Percentiles rank a stretch among this genome's conserved stretches.
Evolutionary conservation across 179 eudicot genomes (phyloP).

Genomic region (Pouteria campechiana): DNA sequence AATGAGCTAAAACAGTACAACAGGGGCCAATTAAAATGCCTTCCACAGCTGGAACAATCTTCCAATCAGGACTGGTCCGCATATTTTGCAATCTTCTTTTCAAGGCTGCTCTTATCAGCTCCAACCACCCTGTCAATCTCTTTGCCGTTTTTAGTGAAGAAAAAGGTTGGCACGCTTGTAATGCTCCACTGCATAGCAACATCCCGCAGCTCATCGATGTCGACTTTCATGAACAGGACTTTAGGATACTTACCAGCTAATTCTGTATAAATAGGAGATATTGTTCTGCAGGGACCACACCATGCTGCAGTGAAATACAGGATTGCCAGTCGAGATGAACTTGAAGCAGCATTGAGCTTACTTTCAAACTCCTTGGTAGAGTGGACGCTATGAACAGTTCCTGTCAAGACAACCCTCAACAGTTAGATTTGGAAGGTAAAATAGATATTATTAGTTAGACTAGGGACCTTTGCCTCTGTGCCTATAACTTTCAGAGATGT

Average conservation of each 20-base stretch:
- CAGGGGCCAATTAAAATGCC: too few relatives aligned
- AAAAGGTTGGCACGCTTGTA: slow-evolving; percentile 50
- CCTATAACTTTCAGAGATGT: too few relatives aligned
- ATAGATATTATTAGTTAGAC: too few relatives aligned
- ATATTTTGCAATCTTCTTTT: slow-evolving; percentile 35
- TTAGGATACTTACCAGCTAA: slow-evolving; percentile 39
- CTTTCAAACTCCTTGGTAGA: slow-evolving; percentile 23
- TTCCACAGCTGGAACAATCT: too few relatives aligned
- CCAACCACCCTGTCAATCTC: slow-evolving; percentile 48
- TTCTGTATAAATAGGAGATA: slow-evolving; percentile 36
- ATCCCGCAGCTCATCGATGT: slow-evolving; percentile 49
- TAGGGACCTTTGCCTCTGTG: too few relatives aligned
- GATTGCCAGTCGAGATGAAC: slow-evolving; percentile 30
- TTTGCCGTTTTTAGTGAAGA: slow-evolving; percentile 44
- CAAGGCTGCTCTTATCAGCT: slow-evolving; percentile 45
- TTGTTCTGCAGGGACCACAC: slow-evolving; percentile 69
- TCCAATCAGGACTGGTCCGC: slow-evolving; percentile 7
- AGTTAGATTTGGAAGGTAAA: too few relatives aligned
- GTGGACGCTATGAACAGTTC: slow-evolving; percentile 31
- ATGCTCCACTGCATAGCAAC: slow-evolving; percentile 46
- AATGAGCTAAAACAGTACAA: too few relatives aligned
- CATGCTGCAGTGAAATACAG: slow-evolving; percentile 64
- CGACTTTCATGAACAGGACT: slow-evolving; percentile 40
- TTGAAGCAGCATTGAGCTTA: slow-evolving; percentile 37
- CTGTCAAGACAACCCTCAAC: too few relatives aligned